Conservation (phyloP, 2,329 filamentous ascomycete species). For the Diaporthe citrichinensis region DNA sequence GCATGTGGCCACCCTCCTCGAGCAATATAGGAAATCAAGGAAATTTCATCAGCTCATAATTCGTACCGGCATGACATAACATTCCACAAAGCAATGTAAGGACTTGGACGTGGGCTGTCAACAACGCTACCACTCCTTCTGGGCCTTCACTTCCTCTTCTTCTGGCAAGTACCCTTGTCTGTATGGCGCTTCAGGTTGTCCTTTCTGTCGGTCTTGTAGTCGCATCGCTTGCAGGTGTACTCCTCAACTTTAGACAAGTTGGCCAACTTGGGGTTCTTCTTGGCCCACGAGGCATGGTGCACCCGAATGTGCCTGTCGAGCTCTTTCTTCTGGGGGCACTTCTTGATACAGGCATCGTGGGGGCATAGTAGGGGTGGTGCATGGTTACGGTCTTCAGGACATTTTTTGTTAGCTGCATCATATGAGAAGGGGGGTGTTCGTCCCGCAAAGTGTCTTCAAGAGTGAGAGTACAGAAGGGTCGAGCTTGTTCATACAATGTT, state of each 20-base stretch:
- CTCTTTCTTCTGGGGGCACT: constrained; percentile 8
- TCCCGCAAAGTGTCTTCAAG: neutral
- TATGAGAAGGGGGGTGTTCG: no score
- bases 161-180: neutral
- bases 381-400: constrained; percentile 12
- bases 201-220: neutral
- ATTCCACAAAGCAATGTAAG: neutral
- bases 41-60: constrained; percentile 7
- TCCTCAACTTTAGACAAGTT: neutral
- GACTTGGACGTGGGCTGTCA: neutral
- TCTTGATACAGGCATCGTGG: neutral
- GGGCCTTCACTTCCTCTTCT: neutral
- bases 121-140: no score
- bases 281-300: neutral
- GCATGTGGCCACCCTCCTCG: no score
- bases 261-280: constrained; percentile 19
- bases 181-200: constrained; percentile 32
- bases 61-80: neutral
- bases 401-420: neutral
- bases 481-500: neutral
- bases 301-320: constrained; percentile 26
- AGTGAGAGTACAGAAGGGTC: neutral
- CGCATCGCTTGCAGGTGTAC: constrained; percentile 5
- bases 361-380: neutral
- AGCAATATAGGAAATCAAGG: neutral